Evolutionary conservation across 176 grass and related monocot species (phyloP).

Genomic region (Chrysopogon serrulatus): DNA sequence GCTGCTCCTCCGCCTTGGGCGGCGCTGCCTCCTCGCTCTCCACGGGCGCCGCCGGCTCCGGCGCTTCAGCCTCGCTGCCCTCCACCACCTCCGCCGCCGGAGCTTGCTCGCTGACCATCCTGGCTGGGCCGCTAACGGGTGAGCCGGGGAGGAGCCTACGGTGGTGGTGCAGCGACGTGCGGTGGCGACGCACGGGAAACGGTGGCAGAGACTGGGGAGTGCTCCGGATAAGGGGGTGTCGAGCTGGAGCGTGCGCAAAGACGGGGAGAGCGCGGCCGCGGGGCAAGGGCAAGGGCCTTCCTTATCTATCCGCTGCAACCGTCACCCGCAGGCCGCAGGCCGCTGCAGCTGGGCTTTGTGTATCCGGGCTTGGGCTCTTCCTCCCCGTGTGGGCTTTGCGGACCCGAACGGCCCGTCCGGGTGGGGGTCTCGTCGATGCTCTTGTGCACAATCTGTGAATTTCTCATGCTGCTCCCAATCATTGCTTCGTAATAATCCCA

Average conservation of each 20-base stretch:
- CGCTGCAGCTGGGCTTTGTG: background rate
- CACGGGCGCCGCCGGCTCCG: background rate
- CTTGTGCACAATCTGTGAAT: too few species aligned
- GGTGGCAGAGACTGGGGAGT: background rate
- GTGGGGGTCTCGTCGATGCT: too few species aligned
- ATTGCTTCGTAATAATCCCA: too few species aligned
- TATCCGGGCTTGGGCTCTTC: background rate
- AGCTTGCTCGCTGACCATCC: conserved; percentile 43
- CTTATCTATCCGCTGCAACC: background rate
- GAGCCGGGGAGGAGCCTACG: background rate
- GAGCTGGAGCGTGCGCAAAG: background rate
- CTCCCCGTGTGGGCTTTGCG: background rate
- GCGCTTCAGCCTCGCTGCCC: conserved; percentile 2
- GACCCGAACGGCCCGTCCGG: too few species aligned
- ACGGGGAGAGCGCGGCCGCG: background rate
- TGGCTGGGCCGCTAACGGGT: background rate
- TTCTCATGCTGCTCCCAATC: too few species aligned
- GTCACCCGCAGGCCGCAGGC: background rate
- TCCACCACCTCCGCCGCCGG: conserved; percentile 36
- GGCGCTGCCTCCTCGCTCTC: conserved; percentile 13
- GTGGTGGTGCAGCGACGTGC: background rate
- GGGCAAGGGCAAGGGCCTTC: background rate
- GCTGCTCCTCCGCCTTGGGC: background rate
- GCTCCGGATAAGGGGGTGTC: conserved; percentile 29
- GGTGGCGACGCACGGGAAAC: background rate